A percentile compares a stretch with the other conserved stretches of the same genome.
These are phyloP conservation scores for Citrullus mucosospermus DNA, from an alignment of 306 rosid species.

Conservation along the genomic window DNA sequence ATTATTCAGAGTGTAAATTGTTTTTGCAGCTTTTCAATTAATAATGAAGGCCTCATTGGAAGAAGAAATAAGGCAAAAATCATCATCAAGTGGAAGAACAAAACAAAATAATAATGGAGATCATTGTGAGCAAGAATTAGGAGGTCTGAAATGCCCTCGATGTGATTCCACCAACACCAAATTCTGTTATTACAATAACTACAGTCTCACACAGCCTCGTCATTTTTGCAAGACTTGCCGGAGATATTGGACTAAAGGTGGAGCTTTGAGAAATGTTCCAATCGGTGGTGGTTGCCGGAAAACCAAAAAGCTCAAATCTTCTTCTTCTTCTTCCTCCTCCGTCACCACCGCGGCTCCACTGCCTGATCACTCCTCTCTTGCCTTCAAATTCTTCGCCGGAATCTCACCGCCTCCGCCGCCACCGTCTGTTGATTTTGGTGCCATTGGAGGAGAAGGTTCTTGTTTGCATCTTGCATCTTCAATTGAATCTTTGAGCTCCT, in stretches of 20 bases:
- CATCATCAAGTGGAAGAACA: neutral
- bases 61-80: neutral
- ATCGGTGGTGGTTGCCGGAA: slow-evolving; percentile 92
- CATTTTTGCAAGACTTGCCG: slow-evolving; percentile 96
- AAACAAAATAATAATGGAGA: too few relatives aligned
- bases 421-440: slow-evolving; percentile 50
- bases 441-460: slow-evolving; percentile 14
- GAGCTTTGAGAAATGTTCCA: slow-evolving; percentile 82
- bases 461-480: slow-evolving; percentile 34
- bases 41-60: neutral
- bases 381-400: slow-evolving; percentile 9
- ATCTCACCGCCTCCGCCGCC: slow-evolving; percentile 28
- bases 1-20: too few relatives aligned
- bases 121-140: neutral
- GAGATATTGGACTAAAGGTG: slow-evolving; percentile 94
- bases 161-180: slow-evolving; percentile 92
- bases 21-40: too few relatives aligned
- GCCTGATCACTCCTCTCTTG: too few relatives aligned
- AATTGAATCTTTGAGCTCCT: slow-evolving; percentile 74
- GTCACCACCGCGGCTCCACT: neutral
- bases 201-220: slow-evolving; percentile 86
- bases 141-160: slow-evolving; percentile 49
- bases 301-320: slow-evolving; percentile 60
- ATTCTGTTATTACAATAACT: slow-evolving; percentile 97
- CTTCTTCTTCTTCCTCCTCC: slow-evolving; percentile 2